Evolutionary conservation across 306 rosid genomes (phyloP), one percentile per base, ranked within the genome.

Genomic region (Gleditsia sinensis): DNA sequence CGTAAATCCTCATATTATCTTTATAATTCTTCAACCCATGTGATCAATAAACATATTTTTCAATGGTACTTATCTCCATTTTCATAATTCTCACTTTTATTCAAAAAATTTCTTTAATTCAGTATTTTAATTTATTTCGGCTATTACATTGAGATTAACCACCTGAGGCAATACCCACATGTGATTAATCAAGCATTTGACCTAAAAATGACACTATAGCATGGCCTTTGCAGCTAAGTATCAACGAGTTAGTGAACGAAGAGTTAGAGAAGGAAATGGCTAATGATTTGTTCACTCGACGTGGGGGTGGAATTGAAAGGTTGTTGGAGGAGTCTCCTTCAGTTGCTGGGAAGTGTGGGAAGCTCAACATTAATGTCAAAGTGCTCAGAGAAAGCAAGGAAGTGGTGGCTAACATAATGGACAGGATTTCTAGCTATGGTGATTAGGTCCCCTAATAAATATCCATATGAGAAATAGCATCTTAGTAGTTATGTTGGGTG

Each of bases 291-390:
- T 2, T 74, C 36, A 71, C 82, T 2, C 71, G 83, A 0, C 2
- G 9, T 1, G 80, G 80, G 0, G 80, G 84, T 2, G 88, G 91
- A 0, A 67, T 88, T 3, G 92, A 90, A 24, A 82, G 85, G 63
- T 3, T 86, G 40, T 24, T 90, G 25, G 87, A 84, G 30, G 89
- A 90, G 30, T 67, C 88, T 0, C 89, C 96, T 0, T 67, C 82
- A 0, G 19, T 87, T 9, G 54, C 87, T 10, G 71, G 67, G 0
- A 88, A 88, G 63, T 61, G 89, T 1, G 72, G 62, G 1, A 88
- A 59, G 66, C 83, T 90, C 0, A 39, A 12, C 0, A 45, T 78
- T 33, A 88, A 89, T 43, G 49, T 86, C 0, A 30, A 42, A 3
- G 74, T 79, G 13, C 83, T 90, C 0, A 42, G 74, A 1, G 83